Percentiles rank a stretch among this genome's conserved stretches.
phyloP scores from a whole-genome alignment of 2,329 filamentous ascomycete species.

The Penicillium paneum region DNA sequence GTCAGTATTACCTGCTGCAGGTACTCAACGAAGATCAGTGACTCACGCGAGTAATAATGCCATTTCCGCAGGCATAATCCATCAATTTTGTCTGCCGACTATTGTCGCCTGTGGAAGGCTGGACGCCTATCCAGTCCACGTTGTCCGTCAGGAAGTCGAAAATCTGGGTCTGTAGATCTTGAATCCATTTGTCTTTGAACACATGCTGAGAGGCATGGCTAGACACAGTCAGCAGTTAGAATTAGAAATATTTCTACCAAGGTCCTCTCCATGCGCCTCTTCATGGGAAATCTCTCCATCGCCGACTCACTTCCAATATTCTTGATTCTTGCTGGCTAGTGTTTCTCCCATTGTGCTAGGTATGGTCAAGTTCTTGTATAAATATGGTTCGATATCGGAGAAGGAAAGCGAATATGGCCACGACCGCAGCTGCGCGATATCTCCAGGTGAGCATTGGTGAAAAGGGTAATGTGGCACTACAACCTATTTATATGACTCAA shows the following conservation, averaged over 20 bases:
- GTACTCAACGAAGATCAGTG: neutral
- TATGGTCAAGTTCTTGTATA: neutral
- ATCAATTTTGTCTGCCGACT: neutral
- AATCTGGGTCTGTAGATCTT: neutral
- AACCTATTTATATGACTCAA: neutral
- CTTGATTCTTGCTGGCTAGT: neutral
- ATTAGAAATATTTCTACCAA: neutral
- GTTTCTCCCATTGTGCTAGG: neutral
- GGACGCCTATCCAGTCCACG: neutral
- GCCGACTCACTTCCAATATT: neutral
- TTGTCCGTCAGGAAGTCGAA: neutral
- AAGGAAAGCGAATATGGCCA: neutral
- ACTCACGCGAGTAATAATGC: neutral
- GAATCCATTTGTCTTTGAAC: neutral
- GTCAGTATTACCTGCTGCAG: neutral
- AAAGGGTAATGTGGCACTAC: neutral
- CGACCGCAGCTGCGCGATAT: neutral
- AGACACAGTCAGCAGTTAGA: neutral
- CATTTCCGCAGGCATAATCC: constrained; percentile 4
- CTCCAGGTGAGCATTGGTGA: neutral
- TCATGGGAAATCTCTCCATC: neutral
- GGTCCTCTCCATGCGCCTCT: neutral
- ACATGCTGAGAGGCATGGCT: neutral
- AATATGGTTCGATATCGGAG: neutral
- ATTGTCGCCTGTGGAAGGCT: neutral